Evolutionary conservation across 768 basidiomycete genomes (phyloP).

Genomic region (Cystoderma amianthinum): DNA sequence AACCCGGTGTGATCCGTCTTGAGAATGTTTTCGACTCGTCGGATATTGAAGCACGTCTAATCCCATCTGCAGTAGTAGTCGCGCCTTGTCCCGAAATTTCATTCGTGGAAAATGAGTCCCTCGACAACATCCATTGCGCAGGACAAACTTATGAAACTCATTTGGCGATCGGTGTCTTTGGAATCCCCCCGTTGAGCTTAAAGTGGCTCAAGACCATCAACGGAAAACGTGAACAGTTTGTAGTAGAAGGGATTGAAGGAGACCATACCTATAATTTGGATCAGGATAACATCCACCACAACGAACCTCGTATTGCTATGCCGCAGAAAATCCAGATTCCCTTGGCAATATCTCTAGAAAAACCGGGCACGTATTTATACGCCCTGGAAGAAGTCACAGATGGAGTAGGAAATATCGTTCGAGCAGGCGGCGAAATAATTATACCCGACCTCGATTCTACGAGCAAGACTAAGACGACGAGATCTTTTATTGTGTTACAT

Average conservation of each 20-base stretch:
- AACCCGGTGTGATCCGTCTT: conserved; percentile 70
- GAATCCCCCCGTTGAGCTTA: conserved; percentile 72
- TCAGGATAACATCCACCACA: conserved; percentile 9
- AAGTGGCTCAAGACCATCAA: conserved; percentile 70
- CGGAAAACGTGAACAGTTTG: conserved; percentile 59
- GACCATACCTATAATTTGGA: conserved; percentile 29
- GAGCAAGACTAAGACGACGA: conserved; percentile 38
- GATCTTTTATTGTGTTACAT: conserved; percentile 64
- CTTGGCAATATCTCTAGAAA: conserved; percentile 53
- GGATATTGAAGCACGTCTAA: conserved; percentile 68
- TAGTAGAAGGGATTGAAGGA: conserved; percentile 82
- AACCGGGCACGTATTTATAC: conserved; percentile 64
- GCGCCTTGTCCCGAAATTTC: conserved; percentile 79
- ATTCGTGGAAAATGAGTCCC: conserved; percentile 41
- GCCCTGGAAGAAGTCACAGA: conserved; percentile 81
- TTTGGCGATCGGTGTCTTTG: conserved; percentile 57
- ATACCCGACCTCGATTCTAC: conserved; percentile 13
- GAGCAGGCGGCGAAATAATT: conserved; percentile 26
- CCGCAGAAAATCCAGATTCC: conserved; percentile 65
- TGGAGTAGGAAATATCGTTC: conserved; percentile 70
- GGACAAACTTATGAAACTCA: conserved; percentile 55
- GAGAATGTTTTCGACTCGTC: conserved; percentile 68
- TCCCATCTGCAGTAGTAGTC: conserved; percentile 57
- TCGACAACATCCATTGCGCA: conserved; percentile 54
- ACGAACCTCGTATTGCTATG: conserved; percentile 11